Evolutionary conservation across 441 rosid species (phyloP), one percentile per base, ranked within the genome.

Genomic region (Cnidoscolus chayamansa): DNA sequence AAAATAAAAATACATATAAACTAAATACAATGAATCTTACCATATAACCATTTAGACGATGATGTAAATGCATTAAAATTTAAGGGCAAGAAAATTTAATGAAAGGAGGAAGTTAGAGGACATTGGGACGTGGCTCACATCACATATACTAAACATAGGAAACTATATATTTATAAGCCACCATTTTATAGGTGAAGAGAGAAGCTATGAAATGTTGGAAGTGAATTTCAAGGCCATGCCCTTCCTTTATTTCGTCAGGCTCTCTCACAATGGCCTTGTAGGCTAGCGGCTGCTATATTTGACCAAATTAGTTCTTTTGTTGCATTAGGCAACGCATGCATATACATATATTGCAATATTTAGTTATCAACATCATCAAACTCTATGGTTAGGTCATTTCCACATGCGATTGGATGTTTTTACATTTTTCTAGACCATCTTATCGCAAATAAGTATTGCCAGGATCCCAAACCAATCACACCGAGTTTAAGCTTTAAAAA

Each of bases 201-300:
- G 6, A 40, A 40, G 6, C 7, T 3, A 40, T 40, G 45, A 5
- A 40, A 4, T 40, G 45, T 40, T 66, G 56, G 54, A 35, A 65
- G 79, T 62, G n/a, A 56, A n/a, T 74, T 76, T 72, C 78, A 75
- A 69, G 72, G 82, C 78, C 74, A 70, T 71, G 17, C 84, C 15
- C 51, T 43, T 20, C 7, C 25, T 7, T n/a, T 20, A 51, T 49
- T 62, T 10, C 2, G 17, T 37, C 49, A 32, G 7, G 6, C 45
- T 40, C 45, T 40, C 7, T 6, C 45, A 40, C 15, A 30, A 16
- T 12, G 31, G 59, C 35, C 10, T 72, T 5, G 45, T 40, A 40
- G 45, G 45, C 45, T 3, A 30, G 76, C 56, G 72, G 89, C 81
- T 79, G 85, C 80, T 78, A 79, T 78, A 16, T 84, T 86, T 86